These are phyloP conservation scores for Chrysosphaeria jannelii DNA, from an alignment of 2,329 filamentous ascomycete genomes.

Conservation along the genomic window DNA sequence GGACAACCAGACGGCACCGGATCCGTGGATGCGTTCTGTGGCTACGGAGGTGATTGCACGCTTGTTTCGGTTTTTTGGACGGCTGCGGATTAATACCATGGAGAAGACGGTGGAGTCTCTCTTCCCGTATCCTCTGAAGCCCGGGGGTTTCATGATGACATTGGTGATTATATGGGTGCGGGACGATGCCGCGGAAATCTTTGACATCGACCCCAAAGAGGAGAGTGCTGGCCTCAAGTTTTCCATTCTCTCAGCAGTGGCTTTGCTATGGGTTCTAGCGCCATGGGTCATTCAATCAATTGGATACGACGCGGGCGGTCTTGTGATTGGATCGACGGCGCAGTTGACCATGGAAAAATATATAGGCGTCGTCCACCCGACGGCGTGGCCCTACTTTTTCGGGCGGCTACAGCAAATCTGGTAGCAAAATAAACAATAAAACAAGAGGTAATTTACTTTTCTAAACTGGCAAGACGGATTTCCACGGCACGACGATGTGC, in stretches of 20 bases:
- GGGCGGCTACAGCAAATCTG: not conserved
- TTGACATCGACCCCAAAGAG: not conserved
- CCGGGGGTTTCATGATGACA: too few species aligned
- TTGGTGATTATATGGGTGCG: too few species aligned
- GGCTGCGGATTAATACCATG: too few species aligned
- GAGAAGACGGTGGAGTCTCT: too few species aligned
- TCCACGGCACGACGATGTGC: conserved; percentile 75
- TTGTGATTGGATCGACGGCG: not conserved
- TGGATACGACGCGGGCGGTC: not conserved
- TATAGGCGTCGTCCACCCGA: not conserved
- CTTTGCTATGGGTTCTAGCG: not conserved
- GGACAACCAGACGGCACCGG: too few species aligned
- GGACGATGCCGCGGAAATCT: not conserved
- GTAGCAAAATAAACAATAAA: not conserved
- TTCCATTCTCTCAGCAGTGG: not conserved
- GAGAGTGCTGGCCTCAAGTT: conserved; percentile 1
- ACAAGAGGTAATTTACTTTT: not conserved
- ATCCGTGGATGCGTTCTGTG: too few species aligned
- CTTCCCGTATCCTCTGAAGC: too few species aligned
- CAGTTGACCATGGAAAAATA: not conserved
- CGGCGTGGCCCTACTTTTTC: not conserved
- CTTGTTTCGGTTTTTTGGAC: too few species aligned
- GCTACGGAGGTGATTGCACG: too few species aligned
- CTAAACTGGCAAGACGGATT: conserved; percentile 28
- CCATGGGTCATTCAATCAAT: conserved; percentile 1